A percentile compares a stretch with the other conserved stretches of the same genome.
phyloP scores from a whole-genome alignment of 2,329 filamentous ascomycete genomes.

The Xylariaceae sp. region DNA sequence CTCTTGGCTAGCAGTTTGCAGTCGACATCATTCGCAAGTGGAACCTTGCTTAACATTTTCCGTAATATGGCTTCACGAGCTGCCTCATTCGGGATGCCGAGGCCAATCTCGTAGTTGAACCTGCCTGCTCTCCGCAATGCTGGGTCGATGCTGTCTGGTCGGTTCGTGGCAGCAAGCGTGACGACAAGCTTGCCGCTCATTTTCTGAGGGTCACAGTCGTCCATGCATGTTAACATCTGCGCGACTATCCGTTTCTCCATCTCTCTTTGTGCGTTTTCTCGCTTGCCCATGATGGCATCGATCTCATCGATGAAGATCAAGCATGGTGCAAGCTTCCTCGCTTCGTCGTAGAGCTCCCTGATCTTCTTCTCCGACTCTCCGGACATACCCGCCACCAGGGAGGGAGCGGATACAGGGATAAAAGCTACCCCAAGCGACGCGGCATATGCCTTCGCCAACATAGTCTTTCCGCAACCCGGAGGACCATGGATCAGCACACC shows the following conservation, averaged over 20 bases:
- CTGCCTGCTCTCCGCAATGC: slow-evolving; percentile 67
- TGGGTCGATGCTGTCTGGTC: slow-evolving; percentile 80
- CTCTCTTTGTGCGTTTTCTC: slow-evolving; percentile 76
- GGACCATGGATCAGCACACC: slow-evolving; percentile 78
- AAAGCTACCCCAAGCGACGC: slow-evolving; percentile 72
- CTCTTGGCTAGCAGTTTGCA: slow-evolving; percentile 70
- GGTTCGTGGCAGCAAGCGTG: slow-evolving; percentile 86
- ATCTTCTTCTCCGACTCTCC: slow-evolving; percentile 87
- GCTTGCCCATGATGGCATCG: slow-evolving; percentile 83
- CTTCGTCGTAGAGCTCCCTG: slow-evolving; percentile 81
- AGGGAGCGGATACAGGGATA: slow-evolving; percentile 76
- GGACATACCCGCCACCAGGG: slow-evolving; percentile 80
- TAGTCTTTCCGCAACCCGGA: slow-evolving; percentile 81
- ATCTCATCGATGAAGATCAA: slow-evolving; percentile 91
- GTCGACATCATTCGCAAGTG: slow-evolving; percentile 66
- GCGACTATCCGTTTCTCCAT: slow-evolving; percentile 85
- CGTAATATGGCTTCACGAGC: slow-evolving; percentile 75
- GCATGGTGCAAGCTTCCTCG: slow-evolving; percentile 78
- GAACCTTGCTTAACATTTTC: slow-evolving; percentile 63
- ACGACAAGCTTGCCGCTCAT: slow-evolving; percentile 73
- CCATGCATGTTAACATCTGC: slow-evolving; percentile 83
- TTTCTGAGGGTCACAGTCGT: slow-evolving; percentile 67
- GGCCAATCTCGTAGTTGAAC: slow-evolving; percentile 80
- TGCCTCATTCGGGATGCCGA: slow-evolving; percentile 77
- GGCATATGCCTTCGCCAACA: slow-evolving; percentile 75